phyloP scores from a whole-genome alignment of 2,329 filamentous ascomycete genomes.

The Hymenoscyphus repandus region DNA sequence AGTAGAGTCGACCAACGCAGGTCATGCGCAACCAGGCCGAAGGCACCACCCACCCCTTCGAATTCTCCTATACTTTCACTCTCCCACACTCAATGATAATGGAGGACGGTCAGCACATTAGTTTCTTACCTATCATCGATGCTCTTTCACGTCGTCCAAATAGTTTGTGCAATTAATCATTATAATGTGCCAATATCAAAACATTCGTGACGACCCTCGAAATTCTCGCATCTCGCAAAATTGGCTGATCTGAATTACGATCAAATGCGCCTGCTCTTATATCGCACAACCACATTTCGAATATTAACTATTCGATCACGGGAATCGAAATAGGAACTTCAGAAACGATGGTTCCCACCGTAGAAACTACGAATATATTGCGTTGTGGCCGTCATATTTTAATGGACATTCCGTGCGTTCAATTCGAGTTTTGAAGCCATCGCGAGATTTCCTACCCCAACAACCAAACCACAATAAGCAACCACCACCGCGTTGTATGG shows the following conservation, averaged over 20 bases:
- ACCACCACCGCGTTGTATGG: constrained; percentile 14
- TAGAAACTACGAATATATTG: not conserved
- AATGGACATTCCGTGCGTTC: constrained; percentile 1
- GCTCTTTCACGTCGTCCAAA: constrained; percentile 3
- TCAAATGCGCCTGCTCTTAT: constrained; percentile 10
- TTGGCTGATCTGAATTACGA: constrained; percentile 4
- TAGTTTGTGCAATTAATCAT: constrained; percentile 10
- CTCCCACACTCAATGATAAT: constrained; percentile 16
- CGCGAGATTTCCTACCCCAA: constrained; percentile 15
- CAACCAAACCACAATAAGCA: constrained; percentile 4
- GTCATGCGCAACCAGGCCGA: constrained; percentile 4
- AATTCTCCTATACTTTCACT: constrained; percentile 9
- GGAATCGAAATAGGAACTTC: not conserved
- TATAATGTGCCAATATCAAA: constrained; percentile 8
- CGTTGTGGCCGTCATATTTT: constrained; percentile 6
- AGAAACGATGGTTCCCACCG: not conserved
- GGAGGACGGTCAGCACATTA: constrained; percentile 11
- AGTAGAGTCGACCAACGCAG: not conserved
- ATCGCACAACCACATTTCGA: not conserved
- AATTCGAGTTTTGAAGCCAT: constrained; percentile 21
- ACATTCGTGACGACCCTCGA: constrained; percentile 14
- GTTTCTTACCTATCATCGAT: constrained; percentile 6
- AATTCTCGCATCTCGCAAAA: constrained; percentile 8
- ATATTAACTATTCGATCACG: not conserved
- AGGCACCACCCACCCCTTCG: not conserved